These are phyloP conservation scores for Metschnikowia proteae DNA, from an alignment of 805 yeast genomes.

Conservation along the genomic window DNA sequence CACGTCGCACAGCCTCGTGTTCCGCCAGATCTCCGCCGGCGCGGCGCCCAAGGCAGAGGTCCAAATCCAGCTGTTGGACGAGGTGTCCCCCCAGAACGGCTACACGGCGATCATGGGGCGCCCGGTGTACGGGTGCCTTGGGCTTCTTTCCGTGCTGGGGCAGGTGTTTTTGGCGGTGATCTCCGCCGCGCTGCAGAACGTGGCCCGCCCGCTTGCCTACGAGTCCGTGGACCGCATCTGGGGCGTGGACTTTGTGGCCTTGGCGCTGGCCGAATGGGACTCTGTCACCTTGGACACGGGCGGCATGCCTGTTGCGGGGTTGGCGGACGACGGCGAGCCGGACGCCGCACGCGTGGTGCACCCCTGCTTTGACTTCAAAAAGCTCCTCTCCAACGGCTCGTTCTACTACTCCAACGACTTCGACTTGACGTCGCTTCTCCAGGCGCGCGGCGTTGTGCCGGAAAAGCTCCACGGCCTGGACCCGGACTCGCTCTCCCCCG, in stretches of 20 bases:
- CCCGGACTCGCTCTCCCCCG: constrained; percentile 6
- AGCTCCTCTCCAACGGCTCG: constrained; percentile 79
- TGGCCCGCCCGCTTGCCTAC: constrained; percentile 76
- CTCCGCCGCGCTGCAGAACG: constrained; percentile 62
- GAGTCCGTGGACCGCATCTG: constrained; percentile 78
- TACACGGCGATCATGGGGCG: constrained; percentile 35
- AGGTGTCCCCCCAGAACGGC: constrained; percentile 35
- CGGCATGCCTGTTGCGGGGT: constrained; percentile 52
- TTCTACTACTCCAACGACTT: constrained; percentile 90
- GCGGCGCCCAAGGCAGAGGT: constrained; percentile 31
- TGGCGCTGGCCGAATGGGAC: constrained; percentile 76
- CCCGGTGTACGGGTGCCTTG: constrained; percentile 66
- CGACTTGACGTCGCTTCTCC: constrained; percentile 85
- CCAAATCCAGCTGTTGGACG: constrained; percentile 40
- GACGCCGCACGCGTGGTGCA: constrained; percentile 40
- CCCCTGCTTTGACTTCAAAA: constrained; percentile 79
- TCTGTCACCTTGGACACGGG: constrained; percentile 61
- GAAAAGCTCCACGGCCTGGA: constrained; percentile 15
- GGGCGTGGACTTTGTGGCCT: constrained; percentile 83
- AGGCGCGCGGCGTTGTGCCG: constrained; percentile 59
- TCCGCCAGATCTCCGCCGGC: constrained; percentile 11
- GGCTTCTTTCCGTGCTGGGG: constrained; percentile 65
- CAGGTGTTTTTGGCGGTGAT: constrained; percentile 76
- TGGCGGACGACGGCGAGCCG: constrained; percentile 23
- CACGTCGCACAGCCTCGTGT: constrained; percentile 16